Conservation (phyloP, 2,329 filamentous ascomycete species). For the Arthrobotrys entomopaga region DNA sequence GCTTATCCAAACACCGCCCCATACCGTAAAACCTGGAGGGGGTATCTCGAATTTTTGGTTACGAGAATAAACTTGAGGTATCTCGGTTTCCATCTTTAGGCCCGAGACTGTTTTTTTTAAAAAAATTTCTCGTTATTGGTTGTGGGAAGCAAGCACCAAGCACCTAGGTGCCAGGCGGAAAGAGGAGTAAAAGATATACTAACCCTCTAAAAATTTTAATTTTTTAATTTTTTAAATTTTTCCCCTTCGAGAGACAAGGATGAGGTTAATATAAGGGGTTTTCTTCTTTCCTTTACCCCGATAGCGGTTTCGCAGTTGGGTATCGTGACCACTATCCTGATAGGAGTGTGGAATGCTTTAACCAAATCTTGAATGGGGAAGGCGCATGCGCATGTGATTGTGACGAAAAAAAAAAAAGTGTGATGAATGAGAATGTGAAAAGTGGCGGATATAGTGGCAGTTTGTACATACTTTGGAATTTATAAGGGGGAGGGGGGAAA, state of each 20-base stretch:
- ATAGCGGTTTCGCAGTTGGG: constrained; percentile 15
- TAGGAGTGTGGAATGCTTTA: constrained; percentile 25
- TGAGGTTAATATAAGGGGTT: constrained; percentile 2
- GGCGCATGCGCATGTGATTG: constrained; percentile 47
- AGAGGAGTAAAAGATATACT: constrained; percentile 14
- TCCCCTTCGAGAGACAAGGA: background rate
- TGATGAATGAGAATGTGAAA: constrained; percentile 25
- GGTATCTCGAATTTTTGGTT: background rate
- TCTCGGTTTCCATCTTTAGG: constrained; percentile 1
- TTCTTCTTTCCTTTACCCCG: constrained; percentile 13
- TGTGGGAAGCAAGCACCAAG: background rate
- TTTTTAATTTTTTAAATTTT: too few species aligned
- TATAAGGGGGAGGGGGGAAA: background rate
- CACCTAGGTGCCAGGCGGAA: constrained; percentile 1
- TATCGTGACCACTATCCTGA: constrained; percentile 37
- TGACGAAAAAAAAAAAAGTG: constrained; percentile 35
- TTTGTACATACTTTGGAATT: background rate
- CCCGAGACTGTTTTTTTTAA: background rate
- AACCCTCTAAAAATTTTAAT: background rate
- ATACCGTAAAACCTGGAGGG: constrained; percentile 18
- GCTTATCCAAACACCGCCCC: constrained; percentile 30
- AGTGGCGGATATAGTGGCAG: constrained; percentile 6
- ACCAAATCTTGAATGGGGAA: constrained; percentile 43
- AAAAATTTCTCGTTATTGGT: background rate
- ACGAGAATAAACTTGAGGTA: background rate